Base-by-base conservation (phyloP, 768 basidiomycete genomes). In the Hygrophorus pudorinus region DNA sequence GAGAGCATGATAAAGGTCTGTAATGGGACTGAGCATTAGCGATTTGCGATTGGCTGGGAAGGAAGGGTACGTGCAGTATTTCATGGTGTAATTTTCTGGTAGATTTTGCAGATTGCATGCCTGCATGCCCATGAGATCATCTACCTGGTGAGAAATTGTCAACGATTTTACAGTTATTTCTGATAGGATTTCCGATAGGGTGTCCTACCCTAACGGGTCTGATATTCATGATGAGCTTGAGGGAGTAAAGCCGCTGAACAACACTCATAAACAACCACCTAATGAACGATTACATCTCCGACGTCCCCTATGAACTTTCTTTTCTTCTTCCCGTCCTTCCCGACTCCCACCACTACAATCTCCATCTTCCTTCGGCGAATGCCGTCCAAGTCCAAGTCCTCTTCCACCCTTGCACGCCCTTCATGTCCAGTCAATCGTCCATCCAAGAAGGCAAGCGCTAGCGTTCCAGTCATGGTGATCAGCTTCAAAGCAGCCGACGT, bases 31-130 rank as follows among this genome's bases (percentile, higher is more conserved):
- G 21, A 24, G 41, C 17, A 18, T 14, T 37, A n/a, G 38, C 38
- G 11, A 12, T 28, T 17, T 37, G 8, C 18, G 43, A 48, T 16
- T 42, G 17, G 41, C 12, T 27, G 39, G 34, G 29, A 42, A 40
- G 36, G 33, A 17, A 17, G 4, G 37, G 48, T 28, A 58, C 73
- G 45, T 52, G 85, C 83, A 86, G 52, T 84, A 85, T 59, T 78
- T 78, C 72, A 90, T 81, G 1, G 83, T 85, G 59, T 92, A 92
- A 63, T 92, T 91, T 67, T 96, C 93, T 0, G 93, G 93, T 13
- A 97, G 71, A 57, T 96, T 96, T 64, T 92, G 84, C 47, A 94
- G 68, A 63, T 96, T 97, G 64, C 88, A 89, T 47, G 91, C 86
- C 63, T 97, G 93, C 93, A 97, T 97, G 14, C 88, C 90, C 55